Percentiles rank a stretch among this genome's conserved stretches.
Evolutionary conservation across 2,329 filamentous ascomycete species (phyloP).

Genomic region (Triangularia setosa): DNA sequence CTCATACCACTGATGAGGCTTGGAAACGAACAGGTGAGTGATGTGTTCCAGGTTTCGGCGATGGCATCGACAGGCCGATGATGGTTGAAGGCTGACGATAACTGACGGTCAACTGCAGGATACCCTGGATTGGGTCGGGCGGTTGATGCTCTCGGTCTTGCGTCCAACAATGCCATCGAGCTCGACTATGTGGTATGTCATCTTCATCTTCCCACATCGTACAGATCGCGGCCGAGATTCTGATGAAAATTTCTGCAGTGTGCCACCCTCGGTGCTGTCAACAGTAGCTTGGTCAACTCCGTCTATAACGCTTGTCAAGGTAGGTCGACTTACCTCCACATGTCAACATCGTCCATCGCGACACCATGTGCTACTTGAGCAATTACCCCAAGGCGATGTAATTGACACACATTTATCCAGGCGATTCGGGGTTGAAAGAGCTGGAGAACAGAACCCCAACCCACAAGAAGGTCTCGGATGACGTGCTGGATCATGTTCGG

Average conservation of each 20-base stretch:
- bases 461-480: conserved; percentile 25
- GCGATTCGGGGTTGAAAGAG: conserved; percentile 44
- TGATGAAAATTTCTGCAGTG: conserved; percentile 44
- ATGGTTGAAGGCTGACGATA: conserved; percentile 12
- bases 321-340: conserved; percentile 29
- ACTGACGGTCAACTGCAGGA: conserved; percentile 42
- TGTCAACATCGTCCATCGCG: no score
- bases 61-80: not conserved
- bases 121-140: conserved; percentile 69
- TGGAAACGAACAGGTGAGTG: conserved; percentile 40
- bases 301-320: conserved; percentile 55
- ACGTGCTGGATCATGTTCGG: conserved; percentile 52
- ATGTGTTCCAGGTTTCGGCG: conserved; percentile 1
- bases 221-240: not conserved
- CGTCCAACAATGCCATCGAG: conserved; percentile 51
- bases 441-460: conserved; percentile 38
- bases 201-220: not conserved
- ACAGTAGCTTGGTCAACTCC: conserved; percentile 58
- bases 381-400: no score
- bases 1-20: conserved; percentile 44
- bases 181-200: conserved; percentile 67
- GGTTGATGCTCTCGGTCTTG: conserved; percentile 60
- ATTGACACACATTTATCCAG: conserved; percentile 20
- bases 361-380: no score
- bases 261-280: conserved; percentile 78